Evolutionary conservation across 2,329 filamentous ascomycete species (phyloP), one percentile per base, ranked within the genome.

Genomic region (Diaporthe sp.): DNA sequence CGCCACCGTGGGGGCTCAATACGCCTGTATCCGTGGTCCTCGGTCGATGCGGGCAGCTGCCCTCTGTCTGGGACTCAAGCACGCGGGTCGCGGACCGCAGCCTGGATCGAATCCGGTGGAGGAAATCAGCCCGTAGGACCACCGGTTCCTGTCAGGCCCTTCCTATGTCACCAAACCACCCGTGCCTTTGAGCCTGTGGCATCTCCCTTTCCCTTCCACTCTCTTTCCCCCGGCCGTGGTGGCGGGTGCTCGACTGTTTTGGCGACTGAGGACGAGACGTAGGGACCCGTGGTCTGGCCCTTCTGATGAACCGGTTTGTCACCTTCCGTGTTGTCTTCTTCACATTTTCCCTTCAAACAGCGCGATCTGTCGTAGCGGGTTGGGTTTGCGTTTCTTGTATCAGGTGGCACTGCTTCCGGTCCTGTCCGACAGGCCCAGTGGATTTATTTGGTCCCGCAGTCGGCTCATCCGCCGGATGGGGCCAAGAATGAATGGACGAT

Each of bases 331-430:
- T 53, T 53, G 15, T 53, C 47, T 68, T 27, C 15, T 35, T 32
- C 9, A 19, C 39, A 27, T 10, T 22, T 25, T 27, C 22, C n/a
- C n/a, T 53, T 53, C 22, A 32, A 32, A n/a, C 15, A n/a, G 47
- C 22, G n/a, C n/a, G 30, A 37, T 37, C 13, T 50, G 30, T 27
- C 15, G 63, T 68, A 47, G 47, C 47, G 39, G 44, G 44, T 37
- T 51, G 47, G 44, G 32, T 19, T 53, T 39, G 32, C 6, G 32
- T 37, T 68, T 17, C 63, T 53, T 27, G 47, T 53, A 53, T 68
- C 32, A 53, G 63, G 63, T 39, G 47, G 47, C n/a, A 68, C 63
- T 27, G 63, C 63, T 53, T 53, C 47, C 44, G 32, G 19, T 30
- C 15, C n/a, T 53, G 63, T 68, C 63, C 32, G 47, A 68, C 63